Evolutionary conservation across 768 basidiomycete genomes (phyloP), one percentile per base, ranked within the genome.

Genomic region (Daedaleopsis nitida): DNA sequence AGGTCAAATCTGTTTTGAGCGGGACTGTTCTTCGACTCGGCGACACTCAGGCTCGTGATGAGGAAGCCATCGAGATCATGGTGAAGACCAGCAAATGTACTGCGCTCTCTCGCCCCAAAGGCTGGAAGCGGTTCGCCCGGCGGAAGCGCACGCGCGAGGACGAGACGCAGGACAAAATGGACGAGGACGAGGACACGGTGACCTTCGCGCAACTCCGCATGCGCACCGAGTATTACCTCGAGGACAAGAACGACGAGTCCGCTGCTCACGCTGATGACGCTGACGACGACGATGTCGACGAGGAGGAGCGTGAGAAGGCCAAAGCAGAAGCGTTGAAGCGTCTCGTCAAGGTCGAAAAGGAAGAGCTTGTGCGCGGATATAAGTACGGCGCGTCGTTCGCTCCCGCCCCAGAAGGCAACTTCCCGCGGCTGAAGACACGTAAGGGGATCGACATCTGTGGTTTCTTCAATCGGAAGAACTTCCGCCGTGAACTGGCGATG

Each of bases 381-480:
- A 91, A 91, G 75, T 96, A 97, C 68, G 96, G 96, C 19, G 83
- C 92, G 2, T 89, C 91, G 1, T 95, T 93, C 73, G 89, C 86
- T 3, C 93, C 92, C 0, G 88, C 89, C 73, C 90, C 92, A 2
- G 92, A 93, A 54, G 92, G 86, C n/a, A 86, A 88, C 55, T 96
- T 94, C 67, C 83, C 84, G 34, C 82, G 78, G 63, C 76, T 97
- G 42, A 75, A 78, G n/a, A 91, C 94, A 0, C 82, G 77, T 69
- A 89, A 87, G 68, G 96, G 96, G 0, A 89, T 98, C 50, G 92
- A 96, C 53, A 85, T 98, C 45, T 85, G 89, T 67, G 90, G 88
- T 0, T 97, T 98, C 78, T 89, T 97, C 72, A 81, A 77, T 5
- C 72, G 70, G 24, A 81, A 82, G 57, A 87, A 88, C 63, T 88